Conservation (phyloP, 1,139 yeast species). For the Pneumocystis wakefieldiae region DNA sequence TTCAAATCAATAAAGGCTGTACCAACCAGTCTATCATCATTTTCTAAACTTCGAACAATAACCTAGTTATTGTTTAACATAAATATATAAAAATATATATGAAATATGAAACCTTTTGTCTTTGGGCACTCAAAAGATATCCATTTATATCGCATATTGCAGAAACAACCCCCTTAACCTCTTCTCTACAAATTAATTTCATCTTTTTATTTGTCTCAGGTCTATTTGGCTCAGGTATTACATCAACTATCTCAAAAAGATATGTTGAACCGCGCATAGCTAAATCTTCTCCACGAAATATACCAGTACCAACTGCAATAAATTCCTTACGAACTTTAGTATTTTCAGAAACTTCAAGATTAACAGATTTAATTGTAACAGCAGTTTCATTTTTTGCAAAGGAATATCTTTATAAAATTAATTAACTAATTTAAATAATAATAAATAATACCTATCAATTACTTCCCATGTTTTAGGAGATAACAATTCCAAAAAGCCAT, state of each 20-base stretch:
- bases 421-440: not conserved
- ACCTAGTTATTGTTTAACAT: slow-evolving; percentile 24
- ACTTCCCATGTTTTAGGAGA: slow-evolving; percentile 67
- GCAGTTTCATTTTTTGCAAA: slow-evolving; percentile 56
- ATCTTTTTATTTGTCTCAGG: slow-evolving; percentile 75
- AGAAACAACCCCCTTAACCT: slow-evolving; percentile 73
- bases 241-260: slow-evolving; percentile 60
- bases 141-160: slow-evolving; percentile 72
- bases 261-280: slow-evolving; percentile 69
- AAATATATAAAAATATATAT: slow-evolving; percentile 15
- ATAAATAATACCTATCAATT: slow-evolving; percentile 40
- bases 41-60: slow-evolving; percentile 56
- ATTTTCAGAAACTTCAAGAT: slow-evolving; percentile 37
- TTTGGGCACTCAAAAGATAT: slow-evolving; percentile 70
- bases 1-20: slow-evolving; percentile 86
- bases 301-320: slow-evolving; percentile 65
- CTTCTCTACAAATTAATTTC: slow-evolving; percentile 61
- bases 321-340: slow-evolving; percentile 51
- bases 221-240: slow-evolving; percentile 77
- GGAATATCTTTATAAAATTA: slow-evolving; percentile 21
- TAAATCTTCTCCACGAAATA: slow-evolving; percentile 66
- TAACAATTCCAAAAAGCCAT: slow-evolving; percentile 48
- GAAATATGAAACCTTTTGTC: slow-evolving; percentile 44
- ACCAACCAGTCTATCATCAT: slow-evolving; percentile 67
- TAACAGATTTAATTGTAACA: slow-evolving; percentile 42